These are phyloP conservation scores for Penicillium goetzii DNA, from an alignment of 495 filamentous ascomycete species.

Conservation along the genomic window DNA sequence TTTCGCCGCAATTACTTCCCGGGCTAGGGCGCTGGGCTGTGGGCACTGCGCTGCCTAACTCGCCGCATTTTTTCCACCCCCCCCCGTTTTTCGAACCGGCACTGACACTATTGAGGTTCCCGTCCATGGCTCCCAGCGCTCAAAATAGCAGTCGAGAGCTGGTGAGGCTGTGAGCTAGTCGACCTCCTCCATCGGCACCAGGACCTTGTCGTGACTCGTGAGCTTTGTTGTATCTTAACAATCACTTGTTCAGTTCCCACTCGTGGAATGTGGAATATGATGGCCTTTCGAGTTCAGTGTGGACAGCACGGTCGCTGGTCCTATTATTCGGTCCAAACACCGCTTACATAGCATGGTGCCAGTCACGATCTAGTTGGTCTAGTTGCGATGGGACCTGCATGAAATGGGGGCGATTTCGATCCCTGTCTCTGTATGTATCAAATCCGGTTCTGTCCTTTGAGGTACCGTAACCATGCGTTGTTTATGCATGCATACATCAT, in stretches of 20 bases:
- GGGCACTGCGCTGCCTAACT: background rate
- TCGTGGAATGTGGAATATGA: background rate
- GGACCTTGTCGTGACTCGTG: background rate
- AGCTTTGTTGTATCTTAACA: background rate
- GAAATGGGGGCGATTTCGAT: background rate
- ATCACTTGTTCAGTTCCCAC: background rate
- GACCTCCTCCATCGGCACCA: too few relatives aligned
- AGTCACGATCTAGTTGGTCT: background rate
- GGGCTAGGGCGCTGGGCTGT: background rate
- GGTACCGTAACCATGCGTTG: background rate
- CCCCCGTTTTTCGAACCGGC: background rate
- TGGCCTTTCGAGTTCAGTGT: background rate
- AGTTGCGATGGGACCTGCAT: background rate
- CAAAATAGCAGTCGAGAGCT: background rate
- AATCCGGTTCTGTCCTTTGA: background rate
- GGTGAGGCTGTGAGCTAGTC: too few relatives aligned
- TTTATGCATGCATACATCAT: conserved; percentile 8
- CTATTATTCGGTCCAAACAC: background rate
- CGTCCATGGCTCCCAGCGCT: background rate
- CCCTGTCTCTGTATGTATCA: too few relatives aligned
- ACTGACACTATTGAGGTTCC: background rate
- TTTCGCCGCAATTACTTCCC: background rate
- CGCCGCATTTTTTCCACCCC: background rate
- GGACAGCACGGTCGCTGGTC: background rate
- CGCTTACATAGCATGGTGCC: background rate